A percentile compares a stretch with the other conserved stretches of the same genome.
These are phyloP conservation scores for Arabidopsis arenosa DNA, from an alignment of 345 rosid species.

Conservation along the genomic window DNA sequence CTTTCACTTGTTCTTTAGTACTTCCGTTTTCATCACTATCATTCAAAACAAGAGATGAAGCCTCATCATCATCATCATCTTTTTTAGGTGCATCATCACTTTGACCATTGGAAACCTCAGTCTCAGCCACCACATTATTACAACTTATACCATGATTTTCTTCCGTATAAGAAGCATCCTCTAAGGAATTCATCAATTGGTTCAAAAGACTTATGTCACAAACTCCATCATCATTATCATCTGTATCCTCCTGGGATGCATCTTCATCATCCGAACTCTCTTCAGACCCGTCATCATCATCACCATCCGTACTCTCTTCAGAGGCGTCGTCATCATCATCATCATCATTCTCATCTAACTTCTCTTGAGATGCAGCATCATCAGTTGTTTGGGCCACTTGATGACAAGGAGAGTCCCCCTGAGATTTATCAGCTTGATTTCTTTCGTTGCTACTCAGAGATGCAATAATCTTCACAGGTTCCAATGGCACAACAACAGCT, in stretches of 20 bases:
- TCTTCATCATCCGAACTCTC: too few relatives aligned
- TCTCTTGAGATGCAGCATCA: neutral
- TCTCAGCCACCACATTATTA: neutral
- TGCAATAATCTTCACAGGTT: neutral
- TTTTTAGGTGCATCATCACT: neutral
- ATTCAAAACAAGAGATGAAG: neutral
- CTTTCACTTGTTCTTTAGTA: neutral
- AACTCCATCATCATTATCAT: neutral
- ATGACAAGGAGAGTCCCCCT: slow-evolving; percentile 4
- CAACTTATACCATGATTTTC: neutral
- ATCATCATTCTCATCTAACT: neutral
- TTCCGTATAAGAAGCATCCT: neutral
- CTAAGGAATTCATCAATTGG: neutral
- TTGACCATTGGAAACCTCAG: slow-evolving; percentile 11
- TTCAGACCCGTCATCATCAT: neutral
- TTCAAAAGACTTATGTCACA: too few relatives aligned
- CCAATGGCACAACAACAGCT: neutral
- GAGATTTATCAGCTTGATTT: neutral
- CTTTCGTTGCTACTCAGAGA: neutral
- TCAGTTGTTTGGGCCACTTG: neutral
- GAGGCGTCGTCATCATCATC: neutral
- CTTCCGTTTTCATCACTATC: neutral
- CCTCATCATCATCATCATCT: neutral
- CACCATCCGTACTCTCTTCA: neutral
- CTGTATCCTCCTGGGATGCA: too few relatives aligned